These are phyloP conservation scores for Gracilariopsis chorda DNA, from an alignment of 23 red algal genomes.

Conservation along the genomic window DNA sequence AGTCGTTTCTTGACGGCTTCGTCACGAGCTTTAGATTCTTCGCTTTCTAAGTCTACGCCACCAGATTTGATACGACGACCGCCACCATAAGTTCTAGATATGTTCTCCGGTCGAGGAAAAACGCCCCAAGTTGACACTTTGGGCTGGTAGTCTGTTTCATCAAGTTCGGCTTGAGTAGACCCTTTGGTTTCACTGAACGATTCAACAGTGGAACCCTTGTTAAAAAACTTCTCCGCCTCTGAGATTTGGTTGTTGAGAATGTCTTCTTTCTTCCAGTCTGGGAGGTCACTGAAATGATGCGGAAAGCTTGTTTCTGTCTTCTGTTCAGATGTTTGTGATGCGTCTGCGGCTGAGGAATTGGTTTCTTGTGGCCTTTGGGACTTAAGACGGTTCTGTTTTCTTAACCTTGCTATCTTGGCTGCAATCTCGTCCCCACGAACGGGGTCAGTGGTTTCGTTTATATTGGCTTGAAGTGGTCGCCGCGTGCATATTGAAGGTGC, in stretches of 20 bases:
- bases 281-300: constrained; percentile 12
- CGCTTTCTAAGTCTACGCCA: constrained; percentile 43
- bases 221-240: constrained; percentile 64
- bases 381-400: constrained; percentile 31
- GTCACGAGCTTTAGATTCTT: constrained; percentile 16
- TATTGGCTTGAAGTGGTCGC: constrained; percentile 18
- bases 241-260: constrained; percentile 54
- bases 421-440: constrained; percentile 59
- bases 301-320: not conserved
- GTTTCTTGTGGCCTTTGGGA: not conserved
- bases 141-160: constrained; percentile 60
- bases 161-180: not conserved
- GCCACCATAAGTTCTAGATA: constrained; percentile 79
- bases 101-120: constrained; percentile 84
- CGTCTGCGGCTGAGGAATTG: not conserved
- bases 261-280: constrained; percentile 78
- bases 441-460: constrained; percentile 44
- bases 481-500: constrained; percentile 2
- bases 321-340: not conserved
- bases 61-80: constrained; percentile 61
- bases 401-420: constrained; percentile 54
- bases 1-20: constrained; percentile 27
- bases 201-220: not conserved
- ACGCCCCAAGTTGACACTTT: constrained; percentile 93
- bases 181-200: not conserved